Base-by-base conservation (phyloP, 306 rosid genomes). In the Rosa chinensis region DNA sequence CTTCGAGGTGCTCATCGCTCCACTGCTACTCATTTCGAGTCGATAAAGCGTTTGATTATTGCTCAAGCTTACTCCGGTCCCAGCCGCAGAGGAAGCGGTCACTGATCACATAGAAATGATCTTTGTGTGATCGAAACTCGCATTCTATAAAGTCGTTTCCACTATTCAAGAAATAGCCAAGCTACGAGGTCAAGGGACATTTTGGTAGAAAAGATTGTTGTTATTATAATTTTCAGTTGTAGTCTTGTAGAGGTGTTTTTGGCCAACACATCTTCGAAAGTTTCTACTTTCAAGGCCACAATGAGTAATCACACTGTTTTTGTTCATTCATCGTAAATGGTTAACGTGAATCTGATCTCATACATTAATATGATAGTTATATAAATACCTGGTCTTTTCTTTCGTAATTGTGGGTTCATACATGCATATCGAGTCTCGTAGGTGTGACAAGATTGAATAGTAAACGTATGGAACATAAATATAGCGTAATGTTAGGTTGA, bases 31-130 rank as follows among this genome's bases (percentile, higher is more conserved):
- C 25, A 68, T 21, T 74, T 62, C 10, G n/a, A 74, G 18, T 16
- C 73, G 23, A 18, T 58, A 7, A 69, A 56, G 23, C 61, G 56
- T 81, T 78, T 71, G 10, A 48, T 72, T 17, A 5, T 72, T n/a
- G 66, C 55, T 66, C 77, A 73, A 85, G 86, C 82, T 78, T 69
- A 83, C 70, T 88, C 89, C 0, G 87, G 89, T 5, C 89, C 91
- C 11, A 88, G 86, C 84, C 83, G 7, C 16, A 64, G 86, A 8
- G 91, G 91, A 25, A 1, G 74, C 5, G 91, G 89, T 28, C 91
- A 88, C 56, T 85, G 69, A 77, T 58, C 21, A 10, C 3, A 17
- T 70, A 69, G 70, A 61, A 11, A 20, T 8, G 20, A 21, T 49
- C 12, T 4, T 4, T 47, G 63, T 72, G 48, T 53, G 20, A 66